These are phyloP conservation scores for Pseudocercospora musae DNA, from an alignment of 2,329 filamentous ascomycete genomes.

Conservation along the genomic window DNA sequence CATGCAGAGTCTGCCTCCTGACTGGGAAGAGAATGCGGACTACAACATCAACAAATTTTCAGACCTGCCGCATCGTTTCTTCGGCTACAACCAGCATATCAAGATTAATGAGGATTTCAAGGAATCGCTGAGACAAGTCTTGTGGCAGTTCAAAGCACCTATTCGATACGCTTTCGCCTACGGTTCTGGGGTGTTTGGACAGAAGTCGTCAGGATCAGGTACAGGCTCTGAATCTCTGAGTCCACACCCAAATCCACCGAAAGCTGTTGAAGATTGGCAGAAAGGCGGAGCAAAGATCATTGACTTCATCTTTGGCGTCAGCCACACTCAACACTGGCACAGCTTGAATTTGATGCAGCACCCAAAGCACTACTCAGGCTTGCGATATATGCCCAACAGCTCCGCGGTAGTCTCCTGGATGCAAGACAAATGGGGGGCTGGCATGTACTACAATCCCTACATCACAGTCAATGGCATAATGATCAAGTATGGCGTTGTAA, in stretches of 20 bases:
- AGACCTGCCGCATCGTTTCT: slow-evolving; percentile 72
- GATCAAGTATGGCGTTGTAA: slow-evolving; percentile 97
- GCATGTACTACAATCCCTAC: slow-evolving; percentile 96
- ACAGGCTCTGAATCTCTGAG: slow-evolving; percentile 52
- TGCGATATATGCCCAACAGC: slow-evolving; percentile 67
- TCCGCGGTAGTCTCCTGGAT: slow-evolving; percentile 81
- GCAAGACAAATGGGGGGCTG: slow-evolving; percentile 85
- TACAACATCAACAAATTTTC: slow-evolving; percentile 70
- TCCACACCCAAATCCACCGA: slow-evolving; percentile 77
- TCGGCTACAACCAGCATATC: slow-evolving; percentile 95
- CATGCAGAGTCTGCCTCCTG: slow-evolving; percentile 44
- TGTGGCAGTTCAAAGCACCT: slow-evolving; percentile 88
- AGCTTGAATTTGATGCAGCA: slow-evolving; percentile 86
- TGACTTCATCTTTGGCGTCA: slow-evolving; percentile 96
- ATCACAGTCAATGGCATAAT: slow-evolving; percentile 91
- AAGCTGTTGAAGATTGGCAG: slow-evolving; percentile 79
- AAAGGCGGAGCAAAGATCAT: slow-evolving; percentile 92
- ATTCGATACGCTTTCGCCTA: slow-evolving; percentile 97
- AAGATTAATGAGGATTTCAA: slow-evolving; percentile 95
- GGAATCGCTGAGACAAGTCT: slow-evolving; percentile 77
- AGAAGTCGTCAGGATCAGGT: slow-evolving; percentile 50
- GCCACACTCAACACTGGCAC: slow-evolving; percentile 95
- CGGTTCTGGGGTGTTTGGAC: slow-evolving; percentile 92
- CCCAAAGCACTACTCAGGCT: slow-evolving; percentile 83
- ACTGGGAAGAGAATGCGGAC: slow-evolving; percentile 75